These are phyloP conservation scores for Saccharomyces hybrid DNA, from an alignment of 1,139 yeast genomes.

Conservation along the genomic window DNA sequence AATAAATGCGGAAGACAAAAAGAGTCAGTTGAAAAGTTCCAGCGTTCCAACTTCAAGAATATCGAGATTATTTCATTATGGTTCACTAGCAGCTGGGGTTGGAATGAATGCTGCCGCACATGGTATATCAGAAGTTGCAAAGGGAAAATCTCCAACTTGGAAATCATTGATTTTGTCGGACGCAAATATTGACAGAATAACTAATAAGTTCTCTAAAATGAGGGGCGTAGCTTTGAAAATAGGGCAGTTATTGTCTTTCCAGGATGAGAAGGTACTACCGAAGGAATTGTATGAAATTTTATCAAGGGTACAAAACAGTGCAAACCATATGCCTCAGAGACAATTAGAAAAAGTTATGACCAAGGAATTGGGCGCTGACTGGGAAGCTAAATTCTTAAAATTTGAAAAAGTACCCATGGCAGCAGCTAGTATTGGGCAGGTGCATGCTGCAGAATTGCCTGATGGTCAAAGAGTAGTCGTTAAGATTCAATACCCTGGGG, in stretches of 20 bases:
- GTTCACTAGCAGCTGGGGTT: slow-evolving; percentile 84
- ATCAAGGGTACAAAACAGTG: slow-evolving; percentile 82
- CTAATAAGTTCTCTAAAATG: slow-evolving; percentile 83
- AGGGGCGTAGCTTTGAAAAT: slow-evolving; percentile 96
- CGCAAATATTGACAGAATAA: slow-evolving; percentile 77
- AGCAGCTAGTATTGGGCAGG: slow-evolving; percentile 97
- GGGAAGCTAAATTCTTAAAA: slow-evolving; percentile 66
- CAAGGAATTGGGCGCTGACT: slow-evolving; percentile 61
- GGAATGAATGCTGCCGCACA: slow-evolving; percentile 81
- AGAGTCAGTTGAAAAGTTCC: slow-evolving; percentile 42
- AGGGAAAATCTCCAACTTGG: slow-evolving; percentile 45
- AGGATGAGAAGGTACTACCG: slow-evolving; percentile 79
- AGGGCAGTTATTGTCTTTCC: slow-evolving; percentile 93
- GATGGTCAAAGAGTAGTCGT: slow-evolving; percentile 73
- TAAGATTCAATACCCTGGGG: slow-evolving; percentile 98
- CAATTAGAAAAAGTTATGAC: slow-evolving; percentile 76
- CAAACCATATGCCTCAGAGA: slow-evolving; percentile 92
- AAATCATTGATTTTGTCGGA: slow-evolving; percentile 67
- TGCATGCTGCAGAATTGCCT: slow-evolving; percentile 70
- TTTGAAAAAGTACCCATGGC: slow-evolving; percentile 92
- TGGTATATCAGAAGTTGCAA: slow-evolving; percentile 60
- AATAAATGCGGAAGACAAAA: neutral
- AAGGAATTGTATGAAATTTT: slow-evolving; percentile 74
- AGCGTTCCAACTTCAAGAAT: slow-evolving; percentile 81
- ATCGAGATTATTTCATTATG: slow-evolving; percentile 86